Conservation (phyloP, 176 grass and related monocot species). For the Echinochloa phyllopogon region DNA sequence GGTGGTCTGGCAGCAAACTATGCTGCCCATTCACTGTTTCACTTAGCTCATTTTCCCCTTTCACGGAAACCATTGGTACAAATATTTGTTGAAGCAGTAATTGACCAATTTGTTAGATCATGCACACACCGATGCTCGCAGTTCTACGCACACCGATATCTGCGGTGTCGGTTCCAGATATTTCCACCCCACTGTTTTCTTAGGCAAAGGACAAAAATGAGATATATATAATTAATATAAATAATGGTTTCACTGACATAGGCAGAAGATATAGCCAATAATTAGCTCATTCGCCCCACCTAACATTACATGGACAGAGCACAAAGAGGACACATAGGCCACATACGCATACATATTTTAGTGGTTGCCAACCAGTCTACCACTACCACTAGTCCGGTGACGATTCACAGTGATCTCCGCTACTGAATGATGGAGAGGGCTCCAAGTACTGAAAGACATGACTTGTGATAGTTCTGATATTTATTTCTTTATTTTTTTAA, state of each 20-base stretch:
- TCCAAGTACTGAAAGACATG: background rate
- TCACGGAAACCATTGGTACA: no score
- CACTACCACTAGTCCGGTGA: conserved; percentile 7
- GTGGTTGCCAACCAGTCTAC: conserved; percentile 29
- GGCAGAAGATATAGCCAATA: background rate
- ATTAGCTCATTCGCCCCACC: conserved; percentile 5
- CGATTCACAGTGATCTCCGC: conserved; percentile 27
- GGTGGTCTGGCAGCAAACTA: background rate
- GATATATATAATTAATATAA: background rate
- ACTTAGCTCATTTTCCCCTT: no score
- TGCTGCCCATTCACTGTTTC: no score
- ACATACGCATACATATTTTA: background rate
- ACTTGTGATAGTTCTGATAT: background rate
- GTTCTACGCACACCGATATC: no score
- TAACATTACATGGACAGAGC: conserved; percentile 7
- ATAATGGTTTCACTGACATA: background rate
- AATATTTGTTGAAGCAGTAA: no score
- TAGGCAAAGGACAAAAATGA: background rate
- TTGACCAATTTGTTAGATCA: no score
- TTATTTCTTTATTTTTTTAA: background rate
- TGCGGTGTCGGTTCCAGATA: background rate
- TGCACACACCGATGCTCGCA: no score
- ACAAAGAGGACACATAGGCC: conserved; percentile 4
- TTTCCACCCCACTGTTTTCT: background rate
- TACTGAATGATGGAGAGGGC: background rate